Evolutionary conservation across 371 early-diverging fungal genomes (phyloP).

Genomic region (Umbelopsis sp.): DNA sequence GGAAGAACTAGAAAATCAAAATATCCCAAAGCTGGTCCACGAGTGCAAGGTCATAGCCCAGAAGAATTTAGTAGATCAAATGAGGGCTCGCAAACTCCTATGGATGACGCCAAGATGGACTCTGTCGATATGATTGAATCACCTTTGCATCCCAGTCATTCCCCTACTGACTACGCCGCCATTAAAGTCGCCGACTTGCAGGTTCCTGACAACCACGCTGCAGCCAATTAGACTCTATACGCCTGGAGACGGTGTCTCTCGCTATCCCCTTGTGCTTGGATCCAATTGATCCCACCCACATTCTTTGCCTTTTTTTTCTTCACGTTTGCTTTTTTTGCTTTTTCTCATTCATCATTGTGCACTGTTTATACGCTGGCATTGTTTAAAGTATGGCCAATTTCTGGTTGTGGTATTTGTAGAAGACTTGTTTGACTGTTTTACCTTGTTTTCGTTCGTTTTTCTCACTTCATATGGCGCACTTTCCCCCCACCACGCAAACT

Average conservation of each 20-base stretch:
- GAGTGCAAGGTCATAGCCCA: not conserved
- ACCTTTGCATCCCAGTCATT: not conserved
- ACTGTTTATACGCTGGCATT: conserved; percentile 20
- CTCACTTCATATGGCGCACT: not conserved
- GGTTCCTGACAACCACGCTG: conserved; percentile 13
- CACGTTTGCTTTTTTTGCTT: not conserved
- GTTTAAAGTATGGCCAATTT: not conserved
- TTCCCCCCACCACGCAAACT: not conserved
- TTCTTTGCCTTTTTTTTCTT: not conserved
- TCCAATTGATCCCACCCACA: too few species aligned
- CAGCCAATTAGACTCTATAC: conserved; percentile 5
- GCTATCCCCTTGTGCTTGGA: too few species aligned
- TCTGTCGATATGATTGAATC: not conserved
- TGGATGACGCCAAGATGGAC: not conserved
- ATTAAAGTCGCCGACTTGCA: conserved; percentile 14
- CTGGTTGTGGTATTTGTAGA: conserved; percentile 14
- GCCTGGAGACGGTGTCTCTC: not conserved
- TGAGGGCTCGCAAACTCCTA: not conserved
- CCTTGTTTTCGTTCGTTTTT: not conserved
- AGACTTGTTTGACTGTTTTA: conserved; percentile 8
- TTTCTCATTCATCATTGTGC: conserved; percentile 1
- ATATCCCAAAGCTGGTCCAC: not conserved
- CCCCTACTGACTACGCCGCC: conserved; percentile 4
- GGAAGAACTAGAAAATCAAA: conserved; percentile 11
- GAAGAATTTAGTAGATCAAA: not conserved